Evolutionary conservation across 768 basidiomycete species (phyloP), one percentile per base, ranked within the genome.

Genomic region (Cystobasidium ongulense): DNA sequence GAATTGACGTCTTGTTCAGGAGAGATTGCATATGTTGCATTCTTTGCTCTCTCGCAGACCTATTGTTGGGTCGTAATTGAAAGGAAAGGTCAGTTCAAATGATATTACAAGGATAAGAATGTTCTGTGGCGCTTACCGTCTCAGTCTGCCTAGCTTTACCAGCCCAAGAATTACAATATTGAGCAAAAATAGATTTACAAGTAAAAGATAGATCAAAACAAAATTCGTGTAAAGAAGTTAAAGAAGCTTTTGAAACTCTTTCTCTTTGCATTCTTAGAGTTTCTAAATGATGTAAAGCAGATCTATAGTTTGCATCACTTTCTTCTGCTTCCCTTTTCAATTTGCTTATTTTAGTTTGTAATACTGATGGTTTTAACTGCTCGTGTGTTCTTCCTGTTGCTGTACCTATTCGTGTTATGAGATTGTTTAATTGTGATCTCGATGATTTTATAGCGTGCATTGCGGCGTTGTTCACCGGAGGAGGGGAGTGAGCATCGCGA

Each of bases 241-340:
- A 31, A 11, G 76, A 75, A 1, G 78, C 74, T 13, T 75, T 61
- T 35, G 71, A 67, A 1, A 79, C 77, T 17, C 77, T 75, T 21
- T 68, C 61, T 43, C 75, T 73, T 54, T 79, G 79, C n/a, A 78
- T 62, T 1, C 78, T 74, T 2, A 79, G 72, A 1, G 79, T 79
- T 63, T 79, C 79, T 46, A 79, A 72, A 18, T 74, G 76, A 46
- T 76, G 76, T 43, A 77, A 75, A 50, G 74, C 62, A 1, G 17
- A 50, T 25, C 39, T 41, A 61, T 74, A 74, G 25, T 63, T 38
- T 73, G 29, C 62, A 75, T 78, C 77, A 0, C 76, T 76, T 35
- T 76, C 73, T 68, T 79, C 79, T 17, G 79, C 79, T 53, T 79
- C 79, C 1, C 76, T 53, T 72, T 75, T 77, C 18, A 57, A 54